A percentile compares a stretch with the other conserved stretches of the same genome.
phyloP scores from a whole-genome alignment of 2,329 filamentous ascomycete genomes.

The Fusarium sterilihyphosum region DNA sequence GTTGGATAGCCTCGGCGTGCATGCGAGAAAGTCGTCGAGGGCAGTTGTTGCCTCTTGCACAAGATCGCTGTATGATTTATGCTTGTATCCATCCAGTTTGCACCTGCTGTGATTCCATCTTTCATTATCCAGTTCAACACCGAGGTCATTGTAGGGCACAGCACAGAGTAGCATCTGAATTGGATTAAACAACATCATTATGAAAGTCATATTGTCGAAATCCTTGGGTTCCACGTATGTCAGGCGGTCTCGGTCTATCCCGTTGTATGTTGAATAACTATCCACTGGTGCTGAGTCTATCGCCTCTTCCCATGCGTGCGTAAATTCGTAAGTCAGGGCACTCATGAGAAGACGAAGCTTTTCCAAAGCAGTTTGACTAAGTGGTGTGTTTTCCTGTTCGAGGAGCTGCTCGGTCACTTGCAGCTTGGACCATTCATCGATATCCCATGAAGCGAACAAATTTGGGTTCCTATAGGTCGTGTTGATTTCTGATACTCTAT shows the following conservation, averaged over 20 bases:
- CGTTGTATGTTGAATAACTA: neutral
- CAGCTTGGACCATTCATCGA: constrained; percentile 50
- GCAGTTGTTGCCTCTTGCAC: neutral
- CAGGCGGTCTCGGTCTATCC: constrained; percentile 49
- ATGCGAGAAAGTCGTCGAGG: constrained; percentile 18
- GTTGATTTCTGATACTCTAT: constrained; percentile 51
- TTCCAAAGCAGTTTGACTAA: constrained; percentile 16
- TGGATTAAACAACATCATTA: constrained; percentile 26
- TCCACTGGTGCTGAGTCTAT: neutral
- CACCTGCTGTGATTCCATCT: constrained; percentile 8
- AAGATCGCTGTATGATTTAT: neutral
- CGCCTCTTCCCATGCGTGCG: constrained; percentile 23
- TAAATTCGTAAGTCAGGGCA: constrained; percentile 26
- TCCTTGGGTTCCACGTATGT: constrained; percentile 50
- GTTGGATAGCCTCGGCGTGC: neutral
- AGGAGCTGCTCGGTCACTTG: constrained; percentile 43
- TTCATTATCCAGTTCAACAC: constrained; percentile 16
- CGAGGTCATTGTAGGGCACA: constrained; percentile 49
- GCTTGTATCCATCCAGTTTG: neutral
- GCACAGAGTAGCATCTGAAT: constrained; percentile 45
- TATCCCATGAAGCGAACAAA: constrained; percentile 33
- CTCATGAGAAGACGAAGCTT: constrained; percentile 38
- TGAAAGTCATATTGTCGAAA: constrained; percentile 23
- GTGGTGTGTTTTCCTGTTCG: neutral
- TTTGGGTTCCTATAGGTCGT: constrained; percentile 48